phyloP scores from a whole-genome alignment of 2,329 filamentous ascomycete genomes.

The Fusarium pseudograminearum region DNA sequence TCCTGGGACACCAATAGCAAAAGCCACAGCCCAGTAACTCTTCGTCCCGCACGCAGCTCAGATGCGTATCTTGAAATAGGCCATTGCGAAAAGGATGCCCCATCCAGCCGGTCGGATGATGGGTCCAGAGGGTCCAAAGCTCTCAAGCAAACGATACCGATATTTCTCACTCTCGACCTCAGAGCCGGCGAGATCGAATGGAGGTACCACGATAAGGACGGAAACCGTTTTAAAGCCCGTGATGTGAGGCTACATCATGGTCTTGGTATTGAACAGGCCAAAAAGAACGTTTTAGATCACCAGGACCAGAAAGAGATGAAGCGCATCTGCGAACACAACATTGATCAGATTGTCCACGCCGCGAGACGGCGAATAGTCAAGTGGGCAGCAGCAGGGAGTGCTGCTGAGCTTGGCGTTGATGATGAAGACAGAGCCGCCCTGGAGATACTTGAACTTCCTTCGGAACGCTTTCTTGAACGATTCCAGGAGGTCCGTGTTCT shows the following conservation, averaged over 20 bases:
- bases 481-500: neutral
- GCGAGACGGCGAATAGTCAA: constrained; percentile 14
- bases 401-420: neutral
- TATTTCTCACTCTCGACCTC: constrained; percentile 8
- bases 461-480: neutral
- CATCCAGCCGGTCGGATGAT: neutral
- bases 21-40: neutral
- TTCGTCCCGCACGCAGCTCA: neutral
- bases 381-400: constrained; percentile 4
- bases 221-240: neutral
- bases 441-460: neutral
- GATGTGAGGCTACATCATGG: neutral
- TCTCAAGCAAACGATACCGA: constrained; percentile 3
- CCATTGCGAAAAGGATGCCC: neutral
- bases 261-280: neutral
- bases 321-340: neutral
- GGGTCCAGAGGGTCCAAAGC: neutral
- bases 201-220: constrained; percentile 10
- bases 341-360: constrained; percentile 9
- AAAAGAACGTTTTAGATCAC: constrained; percentile 1
- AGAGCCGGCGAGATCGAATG: constrained; percentile 6
- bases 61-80: constrained; percentile 4
- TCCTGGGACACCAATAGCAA: constrained; percentile 2
- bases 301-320: constrained; percentile 11
- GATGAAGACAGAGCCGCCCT: neutral